Conservation (phyloP, 2,329 filamentous ascomycete genomes). For the Cladorrhinum sp. region DNA sequence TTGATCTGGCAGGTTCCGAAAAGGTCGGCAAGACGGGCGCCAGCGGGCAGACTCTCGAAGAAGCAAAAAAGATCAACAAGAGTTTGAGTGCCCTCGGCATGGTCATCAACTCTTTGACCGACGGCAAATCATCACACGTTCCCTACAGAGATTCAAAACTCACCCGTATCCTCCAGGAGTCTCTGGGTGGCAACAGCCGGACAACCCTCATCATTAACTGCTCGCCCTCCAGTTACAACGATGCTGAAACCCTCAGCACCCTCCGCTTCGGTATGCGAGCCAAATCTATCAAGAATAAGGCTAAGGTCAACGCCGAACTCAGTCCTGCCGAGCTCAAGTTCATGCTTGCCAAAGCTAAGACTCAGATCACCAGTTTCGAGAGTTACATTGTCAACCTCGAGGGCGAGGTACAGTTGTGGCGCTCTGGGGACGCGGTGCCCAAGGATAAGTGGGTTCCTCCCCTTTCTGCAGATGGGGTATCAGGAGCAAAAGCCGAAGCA, state of each 20-base stretch:
- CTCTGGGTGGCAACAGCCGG: slow-evolving; percentile 91
- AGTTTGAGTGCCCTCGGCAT: slow-evolving; percentile 96
- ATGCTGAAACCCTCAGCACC: slow-evolving; percentile 88
- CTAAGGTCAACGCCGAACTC: slow-evolving; percentile 98
- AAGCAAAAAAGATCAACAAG: slow-evolving; percentile 99
- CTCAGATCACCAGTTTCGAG: slow-evolving; percentile 84
- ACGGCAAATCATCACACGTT: slow-evolving; percentile 93
- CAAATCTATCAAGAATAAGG: slow-evolving; percentile 99
- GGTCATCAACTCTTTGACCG: slow-evolving; percentile 97
- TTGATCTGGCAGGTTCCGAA: slow-evolving; percentile 96
- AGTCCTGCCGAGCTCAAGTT: slow-evolving; percentile 93
- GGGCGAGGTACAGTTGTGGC: slow-evolving; percentile 81
- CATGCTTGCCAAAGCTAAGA: slow-evolving; percentile 87
- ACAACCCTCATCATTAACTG: slow-evolving; percentile 99
- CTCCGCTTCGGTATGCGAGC: slow-evolving; percentile 92
- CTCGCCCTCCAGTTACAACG: slow-evolving; percentile 98
- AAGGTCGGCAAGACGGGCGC: slow-evolving; percentile 98
- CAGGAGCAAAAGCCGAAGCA: slow-evolving; percentile 42
- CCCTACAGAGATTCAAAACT: slow-evolving; percentile 98
- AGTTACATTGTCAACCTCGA: slow-evolving; percentile 81
- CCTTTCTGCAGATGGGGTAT: slow-evolving; percentile 52
- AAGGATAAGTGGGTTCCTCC: slow-evolving; percentile 83
- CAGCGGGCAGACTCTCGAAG: slow-evolving; percentile 93
- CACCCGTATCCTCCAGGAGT: slow-evolving; percentile 95
- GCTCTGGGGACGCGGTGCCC: slow-evolving; percentile 81